Conservation (phyloP, 495 filamentous ascomycete species). For the Lindgomyces ingoldianus region DNA sequence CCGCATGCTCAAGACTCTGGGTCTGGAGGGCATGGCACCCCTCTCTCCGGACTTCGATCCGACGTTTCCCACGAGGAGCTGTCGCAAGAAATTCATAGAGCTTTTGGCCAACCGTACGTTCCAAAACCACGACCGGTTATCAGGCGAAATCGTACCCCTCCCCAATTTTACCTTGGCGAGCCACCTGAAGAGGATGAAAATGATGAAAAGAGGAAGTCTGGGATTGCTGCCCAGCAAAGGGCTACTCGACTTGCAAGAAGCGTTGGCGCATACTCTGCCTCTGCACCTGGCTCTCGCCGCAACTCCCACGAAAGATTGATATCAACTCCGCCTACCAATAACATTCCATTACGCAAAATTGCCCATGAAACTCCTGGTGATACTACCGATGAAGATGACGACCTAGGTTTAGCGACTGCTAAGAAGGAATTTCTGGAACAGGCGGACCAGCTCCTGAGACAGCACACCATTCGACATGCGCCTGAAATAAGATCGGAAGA, state of each 20-base stretch:
- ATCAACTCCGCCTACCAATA: background rate
- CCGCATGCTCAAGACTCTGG: background rate
- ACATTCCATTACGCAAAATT: constrained; percentile 3
- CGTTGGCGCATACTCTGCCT: constrained; percentile 31
- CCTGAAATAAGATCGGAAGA: constrained; percentile 23
- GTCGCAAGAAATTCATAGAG: constrained; percentile 27
- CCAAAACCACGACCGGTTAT: constrained; percentile 36
- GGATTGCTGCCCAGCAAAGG: constrained; percentile 29
- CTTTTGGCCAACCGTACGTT: constrained; percentile 22
- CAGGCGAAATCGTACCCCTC: constrained; percentile 30
- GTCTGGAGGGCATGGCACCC: constrained; percentile 11
- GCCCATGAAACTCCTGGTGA: background rate
- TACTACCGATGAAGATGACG: constrained; percentile 28
- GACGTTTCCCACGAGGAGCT: constrained; percentile 33
- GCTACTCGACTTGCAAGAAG: constrained; percentile 26
- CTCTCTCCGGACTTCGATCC: background rate
- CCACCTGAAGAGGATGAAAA: constrained; percentile 22
- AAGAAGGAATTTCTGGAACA: constrained; percentile 17
- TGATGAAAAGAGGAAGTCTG: constrained; percentile 27
- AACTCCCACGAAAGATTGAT: constrained; percentile 27
- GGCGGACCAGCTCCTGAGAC: constrained; percentile 23
- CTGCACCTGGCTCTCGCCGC: constrained; percentile 28
- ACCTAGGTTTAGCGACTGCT: background rate
- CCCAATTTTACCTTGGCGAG: constrained; percentile 23
- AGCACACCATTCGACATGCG: constrained; percentile 19